Base-by-base conservation (phyloP, 257 asterid species). In the Oldenlandia corymbosa region DNA sequence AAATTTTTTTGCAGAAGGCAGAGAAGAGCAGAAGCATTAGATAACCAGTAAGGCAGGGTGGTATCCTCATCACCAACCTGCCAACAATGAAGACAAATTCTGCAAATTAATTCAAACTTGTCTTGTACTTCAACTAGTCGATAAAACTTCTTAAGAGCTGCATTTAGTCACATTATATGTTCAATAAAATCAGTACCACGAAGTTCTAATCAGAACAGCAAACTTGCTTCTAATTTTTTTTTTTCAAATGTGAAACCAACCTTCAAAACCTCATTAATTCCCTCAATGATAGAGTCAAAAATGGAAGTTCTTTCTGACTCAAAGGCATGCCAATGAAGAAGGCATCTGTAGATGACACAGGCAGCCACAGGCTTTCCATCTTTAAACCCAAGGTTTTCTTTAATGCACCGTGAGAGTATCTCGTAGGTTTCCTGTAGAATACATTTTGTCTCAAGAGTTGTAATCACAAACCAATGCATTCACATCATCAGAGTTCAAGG, bases 321-420 rank as follows among this genome's bases (percentile, higher is more conserved):
- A 69, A 93, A 93, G 75, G 94, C 89, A 76, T 81, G 95, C 97
- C 99, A 93, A 54, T 87, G 99, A 54, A 85, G 74, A 62, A 93
- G 99, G 83, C 96, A 90, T 71, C 88, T 87, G 71, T 87, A 93
- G 75, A 93, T 87, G 75, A 93, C 88, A 73, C 95, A 87, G 45
- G 97, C 97, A 65, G 97, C 97, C 56, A 86, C 73, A 17, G 99
- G 97, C 68, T 83, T 93, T 70, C 96, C 97, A 79, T 87, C 94
- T 72, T 84, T 81, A 80, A 90, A 93, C 61, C 92, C 97, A 89
- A 90, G 70, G 60, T 81, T 84, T 73, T 87, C 96, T 79, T 87
- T 90, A 46, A 90, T 90, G 77, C 99, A 93, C 59, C 90, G 88
- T 34, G 89, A 82, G 60, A 93, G 84, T 74, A 93, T 75, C 70